Evolutionary conservation across 139 green algal species (phyloP), one percentile per base, ranked within the genome.

Genomic region (Asterochloris erici): DNA sequence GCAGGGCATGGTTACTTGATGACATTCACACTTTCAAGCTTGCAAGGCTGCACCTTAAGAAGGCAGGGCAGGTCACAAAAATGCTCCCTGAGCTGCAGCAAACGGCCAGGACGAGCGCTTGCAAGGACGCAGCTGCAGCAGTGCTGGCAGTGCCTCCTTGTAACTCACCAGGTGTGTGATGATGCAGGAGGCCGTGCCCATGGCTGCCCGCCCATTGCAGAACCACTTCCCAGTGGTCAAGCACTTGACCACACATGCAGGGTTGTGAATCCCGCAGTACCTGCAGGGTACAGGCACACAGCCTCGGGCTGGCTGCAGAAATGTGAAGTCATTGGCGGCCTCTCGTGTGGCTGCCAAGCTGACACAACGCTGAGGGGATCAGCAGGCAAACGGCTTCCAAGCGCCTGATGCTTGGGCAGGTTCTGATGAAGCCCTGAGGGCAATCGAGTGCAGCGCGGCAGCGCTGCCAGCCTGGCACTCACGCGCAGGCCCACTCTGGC

Each of bases 181-280:
- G 84, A 98, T 96, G 88, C 94, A 97, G 6, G 93, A 96, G 54
- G 94, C 94, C 10, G 86, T 86, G 24, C 84, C 91, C 28, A 87
- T 89, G 38, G 92, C 88, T 54, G 38, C 66, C 12, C 95, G 88
- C 1, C 90, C 93, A 87, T 99, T 99, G 90, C 96, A 99, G 77
- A 98, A 99, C 93, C 94, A 98, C 73, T 98, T 98, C 68, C 91
- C 90, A 19, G 87, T 97, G 13, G 84, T 89, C 16, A 97, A 80
- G 90, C 97, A 99, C 82, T 96, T 95, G 27, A 95, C 96, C 13
- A 99, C 96, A 79, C 88, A 95, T 0, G 93, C 88, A 0, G 96
- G 90, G 81, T 94, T 97, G 83, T 94, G 88, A 60, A 98, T 94
- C 61, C 95, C 96, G 85, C 97, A 99, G 86, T 99, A 99, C 79